These are phyloP conservation scores for Cladosporium sp. DNA, from an alignment of 2,329 filamentous ascomycete species.

Conservation along the genomic window DNA sequence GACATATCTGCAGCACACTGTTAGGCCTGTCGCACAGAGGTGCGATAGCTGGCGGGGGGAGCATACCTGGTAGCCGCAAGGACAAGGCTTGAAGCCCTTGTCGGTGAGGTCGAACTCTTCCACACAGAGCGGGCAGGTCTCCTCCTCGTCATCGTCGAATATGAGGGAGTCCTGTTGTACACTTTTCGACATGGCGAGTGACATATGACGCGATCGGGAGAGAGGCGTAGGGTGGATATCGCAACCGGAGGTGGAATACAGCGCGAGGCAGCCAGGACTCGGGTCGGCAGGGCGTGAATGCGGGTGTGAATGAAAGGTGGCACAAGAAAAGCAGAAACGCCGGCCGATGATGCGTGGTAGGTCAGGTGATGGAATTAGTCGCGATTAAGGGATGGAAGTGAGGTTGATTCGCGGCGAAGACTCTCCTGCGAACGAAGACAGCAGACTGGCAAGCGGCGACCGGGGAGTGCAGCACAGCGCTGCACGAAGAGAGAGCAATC, in stretches of 20 bases:
- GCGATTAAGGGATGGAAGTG: slow-evolving; percentile 11
- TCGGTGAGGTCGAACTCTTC: slow-evolving; percentile 98
- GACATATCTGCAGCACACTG: slow-evolving; percentile 67
- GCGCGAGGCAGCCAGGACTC: neutral
- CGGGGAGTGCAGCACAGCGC: too few species aligned
- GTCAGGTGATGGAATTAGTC: slow-evolving; percentile 7
- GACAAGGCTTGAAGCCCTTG: slow-evolving; percentile 93
- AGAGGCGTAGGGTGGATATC: slow-evolving; percentile 3
- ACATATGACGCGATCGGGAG: slow-evolving; percentile 3
- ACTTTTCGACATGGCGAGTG: slow-evolving; percentile 42
- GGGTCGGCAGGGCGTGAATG: neutral
- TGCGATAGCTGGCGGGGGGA: slow-evolving; percentile 22
- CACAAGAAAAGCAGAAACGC: slow-evolving; percentile 12
- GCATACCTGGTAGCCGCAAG: slow-evolving; percentile 90
- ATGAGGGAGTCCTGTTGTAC: slow-evolving; percentile 48
- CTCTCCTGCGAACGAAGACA: neutral
- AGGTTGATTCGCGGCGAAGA: slow-evolving; percentile 1
- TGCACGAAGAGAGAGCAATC: too few species aligned
- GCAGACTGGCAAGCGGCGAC: too few species aligned
- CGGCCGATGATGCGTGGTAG: slow-evolving; percentile 8
- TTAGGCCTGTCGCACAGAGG: slow-evolving; percentile 14
- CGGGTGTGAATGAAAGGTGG: neutral
- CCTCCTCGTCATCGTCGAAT: slow-evolving; percentile 49
- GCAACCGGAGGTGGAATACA: slow-evolving; percentile 6
- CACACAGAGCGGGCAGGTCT: slow-evolving; percentile 85